phyloP scores from a whole-genome alignment of 2,329 filamentous ascomycete species.

The Rhynchosporium agropyri region DNA sequence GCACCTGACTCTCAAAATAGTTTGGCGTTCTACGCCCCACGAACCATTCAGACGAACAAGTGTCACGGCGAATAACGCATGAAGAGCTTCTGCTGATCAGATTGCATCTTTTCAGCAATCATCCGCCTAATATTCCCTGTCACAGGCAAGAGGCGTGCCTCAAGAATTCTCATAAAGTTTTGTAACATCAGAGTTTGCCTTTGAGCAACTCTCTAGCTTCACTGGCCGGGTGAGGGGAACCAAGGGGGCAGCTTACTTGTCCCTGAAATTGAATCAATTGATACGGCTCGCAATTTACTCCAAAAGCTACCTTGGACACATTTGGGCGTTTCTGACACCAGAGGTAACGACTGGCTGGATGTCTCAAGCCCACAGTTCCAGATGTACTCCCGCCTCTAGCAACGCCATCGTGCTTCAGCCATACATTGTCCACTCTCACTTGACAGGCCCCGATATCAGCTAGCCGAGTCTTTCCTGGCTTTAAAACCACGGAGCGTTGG shows the following conservation, averaged over 20 bases:
- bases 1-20: slow-evolving; percentile 24
- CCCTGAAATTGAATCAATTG: slow-evolving; percentile 12
- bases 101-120: slow-evolving; percentile 22
- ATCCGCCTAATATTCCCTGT: slow-evolving; percentile 35
- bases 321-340: slow-evolving; percentile 16
- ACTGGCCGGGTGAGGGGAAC: slow-evolving; percentile 22
- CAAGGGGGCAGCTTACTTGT: slow-evolving; percentile 2
- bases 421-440: slow-evolving; percentile 16
- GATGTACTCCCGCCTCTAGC: slow-evolving; percentile 23
- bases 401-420: slow-evolving; percentile 27
- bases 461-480: slow-evolving; percentile 16
- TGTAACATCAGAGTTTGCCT: slow-evolving; percentile 19
- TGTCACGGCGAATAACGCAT: slow-evolving; percentile 10
- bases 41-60: neutral
- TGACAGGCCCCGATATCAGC: slow-evolving; percentile 26
- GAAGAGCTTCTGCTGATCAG: slow-evolving; percentile 19
- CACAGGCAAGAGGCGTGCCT: neutral
- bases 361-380: slow-evolving; percentile 18
- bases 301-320: no score
- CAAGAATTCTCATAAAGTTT: neutral
- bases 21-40: slow-evolving; percentile 1
- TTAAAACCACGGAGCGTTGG: slow-evolving; percentile 7
- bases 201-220: slow-evolving; percentile 10
- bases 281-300: slow-evolving; percentile 15
- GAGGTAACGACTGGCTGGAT: slow-evolving; percentile 10